Evolutionary conservation across 139 green algal species (phyloP), one percentile per base, ranked within the genome.

Genomic region (Chlorella sorokiniana): DNA sequence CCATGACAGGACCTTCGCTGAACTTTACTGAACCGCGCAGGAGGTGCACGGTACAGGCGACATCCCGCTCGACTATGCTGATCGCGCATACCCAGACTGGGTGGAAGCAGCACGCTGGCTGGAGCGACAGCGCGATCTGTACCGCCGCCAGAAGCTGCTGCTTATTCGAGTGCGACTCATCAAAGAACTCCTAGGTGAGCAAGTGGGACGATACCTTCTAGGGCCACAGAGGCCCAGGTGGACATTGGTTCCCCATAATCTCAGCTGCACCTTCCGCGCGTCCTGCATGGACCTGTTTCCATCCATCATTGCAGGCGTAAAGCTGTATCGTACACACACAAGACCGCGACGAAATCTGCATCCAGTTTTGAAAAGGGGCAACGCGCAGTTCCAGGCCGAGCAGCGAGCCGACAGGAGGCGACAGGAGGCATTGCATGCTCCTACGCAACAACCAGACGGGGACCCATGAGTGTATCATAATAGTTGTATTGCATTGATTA

Each of bases 61-160:
- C 10, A 48, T 84, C 8, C 83, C 83, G 3, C 41, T 27, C 10
- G 82, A 83, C 42, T 74, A 76, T 54, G 22, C 23, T 0, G 61
- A 87, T 68, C 42, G 42, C 29, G 16, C 41, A n/a, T 31, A 81
- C 31, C 69, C 77, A 0, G 69, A 69, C 41, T 84, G 45, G 48
- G 69, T 84, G 51, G 83, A 84, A 70, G 83, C 76, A 10, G 69
- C 48, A 0, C 77, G 77, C 44, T 87, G 83, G 83, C 69, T 87
- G n/a, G 48, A 70, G 45, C 77, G 77, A 29, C 64, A 84, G 41
- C 61, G 40, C 44, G 76, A 84, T 44, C 83, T 81, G 31, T 87
- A 81, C 62, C 38, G n/a, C 27, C 76, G 76, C 38, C 67, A 83
- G 67, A 87, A 84, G 83, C 83, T 87, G 45, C 56, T 52, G 27